Evolutionary conservation across 2,329 filamentous ascomycete species (phyloP).

Genomic region (Ophiognomonia clavigignenti-juglandacearum): DNA sequence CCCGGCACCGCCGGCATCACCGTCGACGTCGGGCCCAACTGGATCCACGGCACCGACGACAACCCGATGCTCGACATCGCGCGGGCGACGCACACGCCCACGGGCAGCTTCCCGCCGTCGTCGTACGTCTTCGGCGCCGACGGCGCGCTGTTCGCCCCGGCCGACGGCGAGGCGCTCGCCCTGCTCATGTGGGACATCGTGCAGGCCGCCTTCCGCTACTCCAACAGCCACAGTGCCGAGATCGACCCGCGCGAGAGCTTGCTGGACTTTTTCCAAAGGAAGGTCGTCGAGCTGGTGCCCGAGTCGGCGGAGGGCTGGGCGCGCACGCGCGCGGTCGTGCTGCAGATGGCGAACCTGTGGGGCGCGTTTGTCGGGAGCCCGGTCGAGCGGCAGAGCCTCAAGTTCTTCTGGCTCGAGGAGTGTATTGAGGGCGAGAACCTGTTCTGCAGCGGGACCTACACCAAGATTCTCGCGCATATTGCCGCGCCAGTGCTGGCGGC

Average conservation of each 20-base stretch:
- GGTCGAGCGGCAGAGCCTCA: conserved; percentile 61
- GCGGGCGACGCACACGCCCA: conserved; percentile 50
- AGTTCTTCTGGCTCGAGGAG: conserved; percentile 75
- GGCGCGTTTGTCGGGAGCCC: conserved; percentile 66
- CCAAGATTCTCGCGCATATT: conserved; percentile 53
- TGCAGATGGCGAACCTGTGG: conserved; percentile 60
- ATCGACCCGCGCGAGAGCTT: conserved; percentile 45
- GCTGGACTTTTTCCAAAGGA: conserved; percentile 47
- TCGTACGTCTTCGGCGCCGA: conserved; percentile 53
- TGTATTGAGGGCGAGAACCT: conserved; percentile 68
- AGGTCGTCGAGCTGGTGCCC: conserved; percentile 41
- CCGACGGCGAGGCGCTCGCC: conserved; percentile 42
- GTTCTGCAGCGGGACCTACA: conserved; percentile 56
- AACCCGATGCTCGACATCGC: conserved; percentile 68
- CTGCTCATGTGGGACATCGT: conserved; percentile 64
- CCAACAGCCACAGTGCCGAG: conserved; percentile 49
- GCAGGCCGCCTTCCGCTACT: conserved; percentile 61
- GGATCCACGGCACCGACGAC: conserved; percentile 69
- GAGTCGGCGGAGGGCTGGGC: conserved; percentile 36
- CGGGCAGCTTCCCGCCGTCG: conserved; percentile 44
- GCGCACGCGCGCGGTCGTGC: conserved; percentile 36
- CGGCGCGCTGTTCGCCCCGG: conserved; percentile 44
- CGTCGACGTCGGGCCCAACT: conserved; percentile 68
- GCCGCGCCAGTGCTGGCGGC: conserved; percentile 50
- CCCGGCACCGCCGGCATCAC: conserved; percentile 41